Evolutionary conservation across 352 stramenopile species (phyloP), one percentile per base, ranked within the genome.

Genomic region (Phytophthora megakarya): DNA sequence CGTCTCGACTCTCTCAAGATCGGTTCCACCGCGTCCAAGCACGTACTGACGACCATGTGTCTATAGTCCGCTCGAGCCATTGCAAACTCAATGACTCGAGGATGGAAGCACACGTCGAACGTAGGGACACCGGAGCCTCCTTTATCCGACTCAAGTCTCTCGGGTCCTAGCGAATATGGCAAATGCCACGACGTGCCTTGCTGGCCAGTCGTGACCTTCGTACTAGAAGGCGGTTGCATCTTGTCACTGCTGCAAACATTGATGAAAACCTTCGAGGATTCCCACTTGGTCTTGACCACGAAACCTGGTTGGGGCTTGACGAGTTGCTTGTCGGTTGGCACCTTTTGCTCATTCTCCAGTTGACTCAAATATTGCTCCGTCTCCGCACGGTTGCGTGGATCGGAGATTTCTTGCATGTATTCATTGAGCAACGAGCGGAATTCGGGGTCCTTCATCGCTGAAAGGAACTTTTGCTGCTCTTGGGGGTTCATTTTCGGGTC

Each of bases 341-440:
- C 75, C 22, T 96, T 91, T 22, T 97, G 83, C 26, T 98, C 84
- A 33, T 46, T 63, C 72, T 98, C 91, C 3, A 98, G 65, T 54
- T 98, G 90, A 12, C 78, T 62, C 10, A 98, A 72, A 67, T 98
- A 97, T 37, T 75, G 62, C 69, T 98, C 92, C 30, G 94, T 96
- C 75, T 98, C 93, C 25, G 78, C 78, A 19, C 88, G 84, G 65
- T 98, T 72, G 26, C 67, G 72, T 12, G 93, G 93, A 76, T 98
- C 93, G 16, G 87, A 91, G 47, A 98, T 96, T 70, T 98, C 94
- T 23, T 88, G 70, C 76, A 98, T 97, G 74, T 98, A 98, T 30
- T 98, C 94, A 52, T 90, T 88, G 38, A 98, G 69, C 22, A 98
- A 75, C 53, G 89, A 86, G 11, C 90, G 88, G 73, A 98, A 98